Evolutionary conservation across 805 yeast genomes (phyloP).

Genomic region (Nakazawaea ernobii): DNA sequence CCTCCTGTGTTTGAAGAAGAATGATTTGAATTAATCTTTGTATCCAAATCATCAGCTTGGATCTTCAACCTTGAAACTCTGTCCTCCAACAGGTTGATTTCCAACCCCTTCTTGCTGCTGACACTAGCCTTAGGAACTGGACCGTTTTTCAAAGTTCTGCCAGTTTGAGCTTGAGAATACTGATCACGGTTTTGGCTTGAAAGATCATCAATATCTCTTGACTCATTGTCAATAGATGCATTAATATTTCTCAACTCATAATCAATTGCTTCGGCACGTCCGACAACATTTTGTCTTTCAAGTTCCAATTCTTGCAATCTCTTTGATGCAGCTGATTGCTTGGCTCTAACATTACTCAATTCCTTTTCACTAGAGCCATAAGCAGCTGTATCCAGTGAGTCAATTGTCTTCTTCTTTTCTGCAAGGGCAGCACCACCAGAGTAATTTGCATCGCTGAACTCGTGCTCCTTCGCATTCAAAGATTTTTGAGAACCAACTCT

Average conservation of each 20-base stretch:
- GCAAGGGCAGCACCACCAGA: conserved; percentile 7
- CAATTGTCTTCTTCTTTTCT: not conserved
- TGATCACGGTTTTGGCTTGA: not conserved
- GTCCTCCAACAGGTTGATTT: conserved; percentile 9
- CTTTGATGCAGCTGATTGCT: not conserved
- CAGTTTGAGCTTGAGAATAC: not conserved
- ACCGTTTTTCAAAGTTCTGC: conserved; percentile 3
- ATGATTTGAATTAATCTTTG: not conserved
- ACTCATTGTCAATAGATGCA: not conserved
- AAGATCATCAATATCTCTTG: not conserved
- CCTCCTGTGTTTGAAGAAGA: not conserved
- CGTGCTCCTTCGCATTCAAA: conserved; percentile 3
- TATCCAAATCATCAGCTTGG: conserved; percentile 3
- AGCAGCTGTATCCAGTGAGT: not conserved
- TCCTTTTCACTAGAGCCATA: not conserved
- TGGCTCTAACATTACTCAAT: not conserved
- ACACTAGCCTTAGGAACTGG: not conserved
- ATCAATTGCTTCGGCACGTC: conserved; percentile 1
- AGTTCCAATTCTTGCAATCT: conserved; percentile 1
- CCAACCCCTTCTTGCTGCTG: not conserved
- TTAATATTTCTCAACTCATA: not conserved
- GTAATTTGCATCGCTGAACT: not conserved
- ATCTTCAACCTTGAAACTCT: conserved; percentile 4
- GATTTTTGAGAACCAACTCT: not conserved
- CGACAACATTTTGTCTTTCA: not conserved